Percentiles rank a stretch among this genome's conserved stretches.
Evolutionary conservation across 805 yeast genomes (phyloP).

Genomic region (Gaillardinia entomophila): DNA sequence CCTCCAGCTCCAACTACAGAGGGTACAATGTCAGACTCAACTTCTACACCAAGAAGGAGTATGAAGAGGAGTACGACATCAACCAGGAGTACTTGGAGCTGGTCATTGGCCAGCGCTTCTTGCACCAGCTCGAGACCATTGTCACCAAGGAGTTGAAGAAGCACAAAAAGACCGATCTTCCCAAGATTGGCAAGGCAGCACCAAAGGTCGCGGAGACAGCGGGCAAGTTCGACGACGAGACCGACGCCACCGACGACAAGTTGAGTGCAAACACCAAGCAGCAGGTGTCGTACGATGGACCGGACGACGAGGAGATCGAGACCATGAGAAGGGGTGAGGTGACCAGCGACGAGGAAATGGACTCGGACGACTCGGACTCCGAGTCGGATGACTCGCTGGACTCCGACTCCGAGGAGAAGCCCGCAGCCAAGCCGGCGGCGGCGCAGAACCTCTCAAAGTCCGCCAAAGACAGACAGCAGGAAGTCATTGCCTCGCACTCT

Average conservation of each 20-base stretch:
- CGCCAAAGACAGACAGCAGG: constrained; percentile 83
- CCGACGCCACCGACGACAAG: constrained; percentile 56
- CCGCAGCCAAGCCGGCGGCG: constrained; percentile 27
- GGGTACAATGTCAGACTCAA: constrained; percentile 69
- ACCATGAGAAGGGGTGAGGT: constrained; percentile 80
- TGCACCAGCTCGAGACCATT: constrained; percentile 63
- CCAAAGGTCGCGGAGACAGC: constrained; percentile 37
- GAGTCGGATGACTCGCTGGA: constrained; percentile 28
- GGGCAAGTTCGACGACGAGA: constrained; percentile 40
- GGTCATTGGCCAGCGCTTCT: constrained; percentile 59
- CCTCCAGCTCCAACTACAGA: constrained; percentile 48
- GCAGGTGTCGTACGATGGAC: constrained; percentile 88
- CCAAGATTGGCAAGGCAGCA: constrained; percentile 67
- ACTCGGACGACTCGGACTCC: constrained; percentile 22
- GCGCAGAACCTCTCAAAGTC: constrained; percentile 41
- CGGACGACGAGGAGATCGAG: constrained; percentile 92
- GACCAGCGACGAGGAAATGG: constrained; percentile 64
- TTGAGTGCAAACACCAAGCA: constrained; percentile 64
- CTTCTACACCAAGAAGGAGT: constrained; percentile 73
- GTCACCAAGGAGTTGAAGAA: constrained; percentile 78
- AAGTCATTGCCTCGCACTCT: constrained; percentile 66
- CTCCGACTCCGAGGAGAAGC: constrained; percentile 32
- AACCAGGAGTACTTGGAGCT: constrained; percentile 70
- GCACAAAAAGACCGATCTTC: constrained; percentile 59
- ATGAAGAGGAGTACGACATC: constrained; percentile 84